phyloP scores from a whole-genome alignment of 768 basidiomycete genomes.

The Cubamyces lactineus region DNA sequence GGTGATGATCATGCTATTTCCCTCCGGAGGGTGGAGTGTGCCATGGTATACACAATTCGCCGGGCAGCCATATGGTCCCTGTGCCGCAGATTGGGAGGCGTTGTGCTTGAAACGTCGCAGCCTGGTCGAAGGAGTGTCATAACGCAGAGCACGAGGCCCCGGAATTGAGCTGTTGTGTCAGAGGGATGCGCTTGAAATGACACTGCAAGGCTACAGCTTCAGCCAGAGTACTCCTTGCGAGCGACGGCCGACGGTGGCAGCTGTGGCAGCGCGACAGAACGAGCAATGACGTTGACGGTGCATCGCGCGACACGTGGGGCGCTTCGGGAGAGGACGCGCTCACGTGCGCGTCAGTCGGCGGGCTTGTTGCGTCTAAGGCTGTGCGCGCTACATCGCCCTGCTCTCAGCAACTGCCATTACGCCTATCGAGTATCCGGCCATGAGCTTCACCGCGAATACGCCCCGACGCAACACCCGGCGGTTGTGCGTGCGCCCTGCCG shows the following conservation, averaged over 20 bases:
- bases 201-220: conserved; percentile 23
- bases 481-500: conserved; percentile 18
- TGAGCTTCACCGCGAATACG: conserved; percentile 16
- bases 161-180: neutral
- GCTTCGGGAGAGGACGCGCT: conserved; percentile 13
- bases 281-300: conserved; percentile 19
- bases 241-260: conserved; percentile 9
- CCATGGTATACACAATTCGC: neutral
- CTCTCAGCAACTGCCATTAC: conserved; percentile 27
- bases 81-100: neutral
- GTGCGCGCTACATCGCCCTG: conserved; percentile 26
- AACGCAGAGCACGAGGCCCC: neutral
- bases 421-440: conserved; percentile 22
- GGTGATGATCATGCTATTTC: neutral
- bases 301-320: conserved; percentile 14
- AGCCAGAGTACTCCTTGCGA: conserved; percentile 1
- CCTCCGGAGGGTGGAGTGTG: neutral
- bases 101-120: neutral
- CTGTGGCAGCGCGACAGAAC: conserved; percentile 7
- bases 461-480: conserved; percentile 15
- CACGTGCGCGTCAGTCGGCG: conserved; percentile 22
- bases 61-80: neutral
- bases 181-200: neutral
- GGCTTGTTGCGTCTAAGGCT: conserved; percentile 13
- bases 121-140: neutral